A percentile compares a stretch with the other conserved stretches of the same genome.
Conservation (phyloP, 2,329 filamentous ascomycete species). For the Sodiomyces alkalinus region DNA sequence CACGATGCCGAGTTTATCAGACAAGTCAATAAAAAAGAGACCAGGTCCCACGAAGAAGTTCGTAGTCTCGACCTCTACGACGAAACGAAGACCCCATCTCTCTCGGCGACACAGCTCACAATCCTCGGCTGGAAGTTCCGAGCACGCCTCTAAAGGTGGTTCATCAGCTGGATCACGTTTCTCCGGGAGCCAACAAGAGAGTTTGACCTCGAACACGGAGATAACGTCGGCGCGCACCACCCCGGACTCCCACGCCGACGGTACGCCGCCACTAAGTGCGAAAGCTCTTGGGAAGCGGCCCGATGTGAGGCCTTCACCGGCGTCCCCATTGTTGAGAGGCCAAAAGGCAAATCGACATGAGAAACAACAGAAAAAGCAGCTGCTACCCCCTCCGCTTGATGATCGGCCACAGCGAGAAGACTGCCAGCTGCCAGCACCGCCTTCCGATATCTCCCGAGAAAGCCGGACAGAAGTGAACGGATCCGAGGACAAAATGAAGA, state of each 20-base stretch:
- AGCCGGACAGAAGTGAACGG: too few species aligned
- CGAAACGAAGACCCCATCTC: conserved; percentile 30
- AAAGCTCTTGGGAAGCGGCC: conserved; percentile 36
- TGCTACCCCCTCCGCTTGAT: too few species aligned
- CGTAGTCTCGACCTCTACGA: conserved; percentile 25
- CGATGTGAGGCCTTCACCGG: conserved; percentile 6
- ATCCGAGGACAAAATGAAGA: too few species aligned
- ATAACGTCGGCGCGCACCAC: conserved; percentile 3
- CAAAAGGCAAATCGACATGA: neutral
- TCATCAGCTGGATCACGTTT: conserved; percentile 11
- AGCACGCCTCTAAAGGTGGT: conserved; percentile 15
- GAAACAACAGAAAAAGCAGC: too few species aligned
- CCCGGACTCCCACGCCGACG: conserved; percentile 2
- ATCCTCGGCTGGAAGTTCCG: conserved; percentile 19
- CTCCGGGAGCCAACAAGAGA: conserved; percentile 10
- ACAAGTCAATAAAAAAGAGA: conserved; percentile 15
- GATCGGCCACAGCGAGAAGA: too few species aligned
- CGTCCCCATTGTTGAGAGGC: neutral
- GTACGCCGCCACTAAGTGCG: conserved; percentile 16
- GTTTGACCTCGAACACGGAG: conserved; percentile 15
- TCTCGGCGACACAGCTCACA: conserved; percentile 32
- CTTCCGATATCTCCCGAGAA: too few species aligned
- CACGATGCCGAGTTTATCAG: conserved; percentile 12
- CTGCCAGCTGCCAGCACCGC: too few species aligned
- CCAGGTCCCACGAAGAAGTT: conserved; percentile 20